These are phyloP conservation scores for Metschnikowia continentalis DNA, from an alignment of 805 yeast genomes.

Conservation along the genomic window DNA sequence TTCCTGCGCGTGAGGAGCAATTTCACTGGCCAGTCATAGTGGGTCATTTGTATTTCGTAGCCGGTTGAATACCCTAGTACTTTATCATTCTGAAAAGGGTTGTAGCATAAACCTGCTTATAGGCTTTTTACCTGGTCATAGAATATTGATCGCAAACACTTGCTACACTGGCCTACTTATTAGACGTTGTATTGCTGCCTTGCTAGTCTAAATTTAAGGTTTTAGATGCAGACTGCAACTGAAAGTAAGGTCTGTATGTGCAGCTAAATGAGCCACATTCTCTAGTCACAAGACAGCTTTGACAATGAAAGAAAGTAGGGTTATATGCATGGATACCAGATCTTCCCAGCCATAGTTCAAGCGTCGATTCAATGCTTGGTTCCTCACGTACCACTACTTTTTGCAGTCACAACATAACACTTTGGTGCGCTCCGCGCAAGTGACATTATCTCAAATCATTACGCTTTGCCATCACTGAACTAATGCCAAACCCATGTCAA, in stretches of 20 bases:
- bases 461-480: not conserved
- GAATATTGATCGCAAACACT: not conserved
- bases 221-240: not conserved
- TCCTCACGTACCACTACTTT: not conserved
- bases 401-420: not conserved
- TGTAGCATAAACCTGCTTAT: not conserved
- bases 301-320: no score
- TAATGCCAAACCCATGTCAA: constrained; percentile 7
- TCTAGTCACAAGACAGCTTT: not conserved
- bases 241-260: not conserved
- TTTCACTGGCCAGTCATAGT: not conserved
- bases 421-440: constrained; percentile 1
- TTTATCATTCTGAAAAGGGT: not conserved
- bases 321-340: no score
- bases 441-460: not conserved
- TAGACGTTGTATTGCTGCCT: not conserved
- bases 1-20: constrained; percentile 2
- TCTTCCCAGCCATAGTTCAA: not conserved
- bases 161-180: not conserved
- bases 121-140: not conserved
- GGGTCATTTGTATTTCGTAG: not conserved
- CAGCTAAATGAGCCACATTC: not conserved
- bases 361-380: not conserved
- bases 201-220: not conserved
- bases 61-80: not conserved